Evolutionary conservation across 352 stramenopile genomes (phyloP).

Genomic region (Phytopythium aichiense): DNA sequence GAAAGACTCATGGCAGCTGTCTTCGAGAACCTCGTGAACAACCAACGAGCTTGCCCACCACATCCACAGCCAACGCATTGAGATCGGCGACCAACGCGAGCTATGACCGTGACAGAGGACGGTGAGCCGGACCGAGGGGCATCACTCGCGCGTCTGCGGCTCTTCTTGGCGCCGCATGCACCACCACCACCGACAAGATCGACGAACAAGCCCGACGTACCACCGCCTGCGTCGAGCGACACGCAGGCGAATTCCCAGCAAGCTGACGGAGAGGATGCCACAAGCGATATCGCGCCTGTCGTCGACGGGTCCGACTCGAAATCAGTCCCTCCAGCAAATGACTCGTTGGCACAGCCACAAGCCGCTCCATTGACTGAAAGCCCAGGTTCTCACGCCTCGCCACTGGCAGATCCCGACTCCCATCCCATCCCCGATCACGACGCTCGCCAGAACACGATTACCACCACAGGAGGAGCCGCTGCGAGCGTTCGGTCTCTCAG

Average conservation of each 20-base stretch:
- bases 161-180: slow-evolving; percentile 36
- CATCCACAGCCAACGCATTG: not conserved
- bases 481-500: slow-evolving; percentile 49
- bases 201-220: not conserved
- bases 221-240: not conserved
- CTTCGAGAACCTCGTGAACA: not conserved
- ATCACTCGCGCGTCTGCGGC: slow-evolving; percentile 26
- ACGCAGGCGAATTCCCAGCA: not conserved
- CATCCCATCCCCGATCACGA: slow-evolving; percentile 12
- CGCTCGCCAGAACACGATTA: slow-evolving; percentile 17
- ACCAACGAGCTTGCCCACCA: not conserved
- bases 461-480: slow-evolving; percentile 21
- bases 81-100: not conserved
- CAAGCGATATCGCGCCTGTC: not conserved
- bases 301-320: not conserved
- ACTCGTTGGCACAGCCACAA: not conserved
- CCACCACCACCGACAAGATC: slow-evolving; percentile 12
- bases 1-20: not conserved
- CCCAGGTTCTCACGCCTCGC: not conserved
- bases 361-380: not conserved
- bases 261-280: too few relatives aligned
- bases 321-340: not conserved
- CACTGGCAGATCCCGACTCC: not conserved
- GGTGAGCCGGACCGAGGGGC: slow-evolving; percentile 16
- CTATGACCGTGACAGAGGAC: slow-evolving; percentile 8